These are phyloP conservation scores for Carpinus fangiana DNA, from an alignment of 306 rosid genomes.

Conservation along the genomic window DNA sequence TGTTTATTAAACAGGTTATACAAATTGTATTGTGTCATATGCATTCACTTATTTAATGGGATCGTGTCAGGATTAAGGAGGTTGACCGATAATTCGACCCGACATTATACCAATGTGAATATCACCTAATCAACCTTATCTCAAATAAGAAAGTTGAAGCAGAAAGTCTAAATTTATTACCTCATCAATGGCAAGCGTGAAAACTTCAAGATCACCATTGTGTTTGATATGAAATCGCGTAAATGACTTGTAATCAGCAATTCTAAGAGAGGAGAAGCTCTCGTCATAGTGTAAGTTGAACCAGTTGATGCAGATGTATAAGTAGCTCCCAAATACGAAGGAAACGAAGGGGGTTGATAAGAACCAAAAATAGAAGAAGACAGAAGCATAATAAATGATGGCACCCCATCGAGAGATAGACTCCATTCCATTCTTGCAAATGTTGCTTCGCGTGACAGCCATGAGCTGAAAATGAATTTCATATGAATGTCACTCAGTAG, in stretches of 20 bases:
- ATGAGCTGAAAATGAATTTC: constrained; percentile 59
- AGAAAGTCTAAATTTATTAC: constrained; percentile 26
- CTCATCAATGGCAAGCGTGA: constrained; percentile 88
- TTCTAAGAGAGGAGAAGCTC: constrained; percentile 93
- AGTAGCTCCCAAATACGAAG: constrained; percentile 83
- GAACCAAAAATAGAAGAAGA: constrained; percentile 89
- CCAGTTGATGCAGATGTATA: constrained; percentile 91
- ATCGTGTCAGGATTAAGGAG: too few relatives aligned
- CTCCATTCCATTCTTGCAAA: constrained; percentile 83
- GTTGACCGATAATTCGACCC: too few relatives aligned
- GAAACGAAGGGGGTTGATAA: constrained; percentile 96
- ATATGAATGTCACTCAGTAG: background rate
- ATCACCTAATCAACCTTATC: too few relatives aligned
- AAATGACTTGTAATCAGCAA: constrained; percentile 88
- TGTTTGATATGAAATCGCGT: constrained; percentile 72
- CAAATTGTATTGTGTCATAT: too few relatives aligned
- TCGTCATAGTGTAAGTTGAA: constrained; percentile 92
- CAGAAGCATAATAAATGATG: constrained; percentile 66
- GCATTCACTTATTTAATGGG: too few relatives aligned
- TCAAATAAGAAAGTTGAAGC: too few relatives aligned
- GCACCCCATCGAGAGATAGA: constrained; percentile 80
- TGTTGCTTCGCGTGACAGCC: constrained; percentile 86
- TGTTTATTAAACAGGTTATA: too few relatives aligned
- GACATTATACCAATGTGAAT: too few relatives aligned
- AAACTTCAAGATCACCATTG: constrained; percentile 90